Conservation (phyloP, 2,329 filamentous ascomycete species). For the Scorias spongiosa region DNA sequence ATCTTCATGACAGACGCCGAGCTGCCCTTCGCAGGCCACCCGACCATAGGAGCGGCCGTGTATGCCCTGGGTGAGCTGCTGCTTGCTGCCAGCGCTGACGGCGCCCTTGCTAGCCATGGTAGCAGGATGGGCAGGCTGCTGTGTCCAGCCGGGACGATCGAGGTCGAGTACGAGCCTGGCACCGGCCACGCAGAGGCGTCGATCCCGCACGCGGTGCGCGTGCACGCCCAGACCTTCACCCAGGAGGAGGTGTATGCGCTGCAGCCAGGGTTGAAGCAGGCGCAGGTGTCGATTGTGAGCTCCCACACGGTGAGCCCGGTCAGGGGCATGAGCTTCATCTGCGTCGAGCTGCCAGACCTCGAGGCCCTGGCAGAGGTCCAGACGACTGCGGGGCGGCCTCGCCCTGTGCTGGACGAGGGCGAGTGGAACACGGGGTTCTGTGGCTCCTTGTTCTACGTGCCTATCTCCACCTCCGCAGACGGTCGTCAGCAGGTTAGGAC, state of each 20-base stretch:
- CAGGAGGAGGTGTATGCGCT: constrained; percentile 18
- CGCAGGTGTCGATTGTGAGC: constrained; percentile 2
- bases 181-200: constrained; percentile 38
- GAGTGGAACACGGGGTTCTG: constrained; percentile 41
- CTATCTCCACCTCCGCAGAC: constrained; percentile 2
- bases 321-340: constrained; percentile 58
- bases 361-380: constrained; percentile 39
- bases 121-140: constrained; percentile 20
- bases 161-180: constrained; percentile 22
- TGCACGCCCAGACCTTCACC: constrained; percentile 33
- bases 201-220: constrained; percentile 53
- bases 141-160: constrained; percentile 31
- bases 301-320: constrained; percentile 38
- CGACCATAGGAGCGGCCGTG: constrained; percentile 40
- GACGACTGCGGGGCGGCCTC: constrained; percentile 12
- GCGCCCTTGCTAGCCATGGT: constrained; percentile 3
- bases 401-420: constrained; percentile 21
- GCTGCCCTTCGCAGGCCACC: constrained; percentile 43
- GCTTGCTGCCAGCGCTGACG: background rate
- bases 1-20: constrained; percentile 39
- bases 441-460: constrained; percentile 45
- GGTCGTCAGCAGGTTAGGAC: constrained; percentile 31
- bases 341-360: constrained; percentile 45
- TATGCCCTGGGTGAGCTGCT: constrained; percentile 25
- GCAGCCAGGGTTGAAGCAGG: constrained; percentile 19